A percentile compares a stretch with the other conserved stretches of the same genome.
Conservation (phyloP, 768 basidiomycete species). For the Mycena polygramma region DNA sequence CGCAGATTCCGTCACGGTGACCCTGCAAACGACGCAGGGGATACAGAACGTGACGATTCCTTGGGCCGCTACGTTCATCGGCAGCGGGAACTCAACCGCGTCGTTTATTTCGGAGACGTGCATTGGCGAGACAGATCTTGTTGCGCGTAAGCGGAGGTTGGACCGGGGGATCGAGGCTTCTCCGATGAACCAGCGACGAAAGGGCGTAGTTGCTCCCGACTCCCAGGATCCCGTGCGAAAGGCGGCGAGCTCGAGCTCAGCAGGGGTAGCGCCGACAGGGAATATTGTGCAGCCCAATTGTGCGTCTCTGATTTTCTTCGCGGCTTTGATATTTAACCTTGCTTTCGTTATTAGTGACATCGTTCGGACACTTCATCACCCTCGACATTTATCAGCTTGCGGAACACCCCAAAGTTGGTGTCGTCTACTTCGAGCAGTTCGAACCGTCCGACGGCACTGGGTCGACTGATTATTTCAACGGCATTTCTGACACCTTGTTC, state of each 20-base stretch:
- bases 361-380: slow-evolving; percentile 38
- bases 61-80: slow-evolving; percentile 35
- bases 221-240: slow-evolving; percentile 20
- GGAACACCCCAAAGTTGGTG: slow-evolving; percentile 37
- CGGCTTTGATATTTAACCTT: not conserved
- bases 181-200: slow-evolving; percentile 20
- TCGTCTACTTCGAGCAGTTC: slow-evolving; percentile 40
- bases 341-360: slow-evolving; percentile 20
- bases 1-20: slow-evolving; percentile 15
- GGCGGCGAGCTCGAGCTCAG: slow-evolving; percentile 11
- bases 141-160: slow-evolving; percentile 9
- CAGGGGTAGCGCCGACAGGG: not conserved
- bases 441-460: slow-evolving; percentile 30
- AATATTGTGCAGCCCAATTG: slow-evolving; percentile 33
- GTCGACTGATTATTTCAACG: slow-evolving; percentile 29
- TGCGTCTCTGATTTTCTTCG: not conserved
- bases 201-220: slow-evolving; percentile 26
- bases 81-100: slow-evolving; percentile 28
- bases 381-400: slow-evolving; percentile 39
- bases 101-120: slow-evolving; percentile 37
- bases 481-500: slow-evolving; percentile 37
- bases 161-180: slow-evolving; percentile 7
- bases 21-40: slow-evolving; percentile 12
- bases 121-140: slow-evolving; percentile 14
- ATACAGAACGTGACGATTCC: slow-evolving; percentile 26